Evolutionary conservation across 371 early-diverging fungal genomes (phyloP).

Genomic region (Apophysomyces variabilis): DNA sequence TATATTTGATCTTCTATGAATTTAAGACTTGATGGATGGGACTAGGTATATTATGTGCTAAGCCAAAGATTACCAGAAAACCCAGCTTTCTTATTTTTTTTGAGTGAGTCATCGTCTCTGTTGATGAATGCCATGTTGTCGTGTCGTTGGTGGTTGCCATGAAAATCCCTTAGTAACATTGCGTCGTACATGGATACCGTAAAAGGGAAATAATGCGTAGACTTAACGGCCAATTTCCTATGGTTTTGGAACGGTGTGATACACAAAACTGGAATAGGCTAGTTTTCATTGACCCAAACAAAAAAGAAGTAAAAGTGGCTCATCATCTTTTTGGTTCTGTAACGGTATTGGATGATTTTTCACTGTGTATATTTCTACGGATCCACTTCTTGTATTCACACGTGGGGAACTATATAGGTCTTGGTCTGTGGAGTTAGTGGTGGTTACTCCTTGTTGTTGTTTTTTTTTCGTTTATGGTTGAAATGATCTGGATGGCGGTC

Average conservation of each 20-base stretch:
- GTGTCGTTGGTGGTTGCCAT: background rate
- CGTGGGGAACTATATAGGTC: too few relatives aligned
- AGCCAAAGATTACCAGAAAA: background rate
- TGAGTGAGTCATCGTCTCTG: background rate
- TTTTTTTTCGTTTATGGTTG: too few relatives aligned
- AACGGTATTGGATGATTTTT: too few relatives aligned
- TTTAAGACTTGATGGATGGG: background rate
- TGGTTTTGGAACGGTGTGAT: slow-evolving; percentile 7
- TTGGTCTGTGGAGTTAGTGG: too few relatives aligned
- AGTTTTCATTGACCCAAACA: too few relatives aligned
- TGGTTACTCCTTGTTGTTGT: too few relatives aligned
- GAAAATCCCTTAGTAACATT: slow-evolving; percentile 4
- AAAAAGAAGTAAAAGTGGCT: too few relatives aligned
- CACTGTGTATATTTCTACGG: too few relatives aligned
- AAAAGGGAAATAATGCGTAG: slow-evolving; percentile 4
- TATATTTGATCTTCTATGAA: background rate
- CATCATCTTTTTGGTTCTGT: too few relatives aligned
- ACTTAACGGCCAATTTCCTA: slow-evolving; percentile 3
- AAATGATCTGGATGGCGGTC: too few relatives aligned
- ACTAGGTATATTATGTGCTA: background rate
- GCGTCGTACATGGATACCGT: background rate
- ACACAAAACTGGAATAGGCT: background rate
- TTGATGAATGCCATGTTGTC: background rate
- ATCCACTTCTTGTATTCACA: too few relatives aligned
- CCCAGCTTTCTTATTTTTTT: background rate